A percentile compares a stretch with the other conserved stretches of the same genome.
Evolutionary conservation across 257 asterid species (phyloP).

Genomic region (Leonotis leonurus): DNA sequence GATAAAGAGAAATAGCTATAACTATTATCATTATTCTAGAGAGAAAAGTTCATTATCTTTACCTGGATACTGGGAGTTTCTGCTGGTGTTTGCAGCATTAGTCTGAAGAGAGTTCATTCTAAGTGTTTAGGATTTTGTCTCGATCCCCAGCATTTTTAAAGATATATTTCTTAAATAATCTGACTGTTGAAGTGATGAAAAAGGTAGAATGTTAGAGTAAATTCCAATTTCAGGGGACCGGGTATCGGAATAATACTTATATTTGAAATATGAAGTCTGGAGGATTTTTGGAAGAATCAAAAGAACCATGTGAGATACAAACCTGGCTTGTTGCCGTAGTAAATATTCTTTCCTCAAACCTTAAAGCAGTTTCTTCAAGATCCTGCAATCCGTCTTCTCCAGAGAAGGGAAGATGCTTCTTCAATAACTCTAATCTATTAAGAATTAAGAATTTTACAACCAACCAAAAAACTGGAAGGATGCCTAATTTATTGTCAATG

Average conservation of each 20-base stretch:
- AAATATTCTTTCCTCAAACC: conserved; percentile 77
- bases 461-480: no score
- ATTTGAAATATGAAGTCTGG: no score
- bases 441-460: no score
- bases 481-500: no score
- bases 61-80: conserved; percentile 61
- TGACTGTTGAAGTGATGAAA: conserved; percentile 30
- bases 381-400: conserved; percentile 76
- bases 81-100: conserved; percentile 41
- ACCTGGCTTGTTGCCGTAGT: conserved; percentile 77
- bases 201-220: background rate
- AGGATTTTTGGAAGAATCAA: no score
- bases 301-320: background rate
- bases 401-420: conserved; percentile 69
- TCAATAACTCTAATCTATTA: conserved; percentile 72
- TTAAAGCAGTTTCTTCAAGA: conserved; percentile 64
- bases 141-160: conserved; percentile 69
- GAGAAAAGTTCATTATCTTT: no score
- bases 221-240: background rate
- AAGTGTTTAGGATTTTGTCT: conserved; percentile 52
- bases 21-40: no score
- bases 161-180: conserved; percentile 81
- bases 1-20: no score
- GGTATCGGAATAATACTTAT: background rate
- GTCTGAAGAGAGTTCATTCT: conserved; percentile 38